phyloP scores from a whole-genome alignment of 1,284 basidiomycete genomes.

The Pterulicium gracile region DNA sequence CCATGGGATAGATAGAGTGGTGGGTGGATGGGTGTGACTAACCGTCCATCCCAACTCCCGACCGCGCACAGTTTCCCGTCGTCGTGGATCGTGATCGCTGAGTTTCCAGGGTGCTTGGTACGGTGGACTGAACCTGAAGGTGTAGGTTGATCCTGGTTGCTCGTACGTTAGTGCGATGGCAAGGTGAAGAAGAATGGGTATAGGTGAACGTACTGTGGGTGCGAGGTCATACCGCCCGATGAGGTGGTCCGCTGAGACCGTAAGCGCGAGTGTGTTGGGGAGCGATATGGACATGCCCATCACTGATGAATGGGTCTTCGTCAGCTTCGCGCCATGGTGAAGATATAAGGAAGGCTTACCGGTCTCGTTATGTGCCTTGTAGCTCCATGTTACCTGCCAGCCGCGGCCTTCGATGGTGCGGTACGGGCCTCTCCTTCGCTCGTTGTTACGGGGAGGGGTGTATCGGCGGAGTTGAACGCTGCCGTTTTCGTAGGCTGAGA shows the following conservation, averaged over 20 bases:
- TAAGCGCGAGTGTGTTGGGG: conserved; percentile 52
- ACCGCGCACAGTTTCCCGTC: conserved; percentile 71
- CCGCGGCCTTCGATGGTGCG: conserved; percentile 47
- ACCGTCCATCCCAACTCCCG: conserved; percentile 88
- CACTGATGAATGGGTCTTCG: conserved; percentile 31
- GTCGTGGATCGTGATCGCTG: conserved; percentile 59
- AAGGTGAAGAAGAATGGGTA: conserved; percentile 4
- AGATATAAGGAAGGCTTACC: conserved; percentile 32
- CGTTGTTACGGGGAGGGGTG: conserved; percentile 23
- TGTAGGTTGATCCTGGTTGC: too few species aligned
- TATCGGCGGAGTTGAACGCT: conserved; percentile 56
- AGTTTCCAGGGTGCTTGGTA: conserved; percentile 76
- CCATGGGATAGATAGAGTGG: background rate
- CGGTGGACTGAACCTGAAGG: conserved; percentile 33
- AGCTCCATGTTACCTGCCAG: conserved; percentile 65
- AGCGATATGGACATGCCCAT: conserved; percentile 74
- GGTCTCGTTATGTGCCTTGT: conserved; percentile 68
- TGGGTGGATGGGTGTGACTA: conserved; percentile 19
- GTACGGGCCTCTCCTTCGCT: conserved; percentile 1
- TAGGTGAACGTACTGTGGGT: conserved; percentile 34
- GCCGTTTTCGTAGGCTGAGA: conserved; percentile 79
- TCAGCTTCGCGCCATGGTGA: background rate
- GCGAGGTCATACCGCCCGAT: conserved; percentile 65
- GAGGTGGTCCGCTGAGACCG: conserved; percentile 78
- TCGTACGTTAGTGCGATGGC: too few species aligned